A percentile compares a stretch with the other conserved stretches of the same genome.
phyloP scores from a whole-genome alignment of 2,329 filamentous ascomycete species.

The Colletotrichum liriopes region DNA sequence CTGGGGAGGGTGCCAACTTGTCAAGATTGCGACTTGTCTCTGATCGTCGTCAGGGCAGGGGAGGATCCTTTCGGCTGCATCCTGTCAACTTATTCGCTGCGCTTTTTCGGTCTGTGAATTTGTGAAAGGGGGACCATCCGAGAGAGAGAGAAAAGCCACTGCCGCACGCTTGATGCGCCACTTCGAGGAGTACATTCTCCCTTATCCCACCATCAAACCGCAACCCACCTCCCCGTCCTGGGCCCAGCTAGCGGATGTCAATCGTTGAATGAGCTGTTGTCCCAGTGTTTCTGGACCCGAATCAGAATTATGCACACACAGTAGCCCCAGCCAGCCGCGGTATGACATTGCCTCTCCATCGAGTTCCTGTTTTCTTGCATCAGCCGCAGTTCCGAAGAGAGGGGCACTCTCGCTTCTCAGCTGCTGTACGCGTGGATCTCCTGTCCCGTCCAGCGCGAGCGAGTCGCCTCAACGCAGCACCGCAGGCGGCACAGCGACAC shows the following conservation, averaged over 20 bases:
- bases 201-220: conserved; percentile 1
- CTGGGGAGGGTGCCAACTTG: conserved; percentile 27
- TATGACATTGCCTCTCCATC: neutral
- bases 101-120: neutral
- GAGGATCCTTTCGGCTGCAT: neutral
- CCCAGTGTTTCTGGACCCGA: conserved; percentile 27
- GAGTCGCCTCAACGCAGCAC: neutral
- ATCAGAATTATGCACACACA: conserved; percentile 13
- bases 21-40: conserved; percentile 41
- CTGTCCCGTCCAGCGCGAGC: neutral
- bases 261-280: conserved; percentile 1
- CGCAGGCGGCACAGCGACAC: neutral
- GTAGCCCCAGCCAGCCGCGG: conserved; percentile 7
- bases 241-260: conserved; percentile 15
- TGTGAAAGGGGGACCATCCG: conserved; percentile 6
- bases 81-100: neutral
- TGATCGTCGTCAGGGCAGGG: conserved; percentile 40
- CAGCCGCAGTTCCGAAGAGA: conserved; percentile 10
- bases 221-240: neutral
- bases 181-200: neutral
- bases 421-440: neutral
- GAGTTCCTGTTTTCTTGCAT: conserved; percentile 1
- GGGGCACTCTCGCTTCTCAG: neutral
- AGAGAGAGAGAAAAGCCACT: neutral
- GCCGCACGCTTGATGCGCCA: conserved; percentile 5